Percentiles rank a stretch among this genome's conserved stretches.
phyloP scores from a whole-genome alignment of 2,329 filamentous ascomycete species.

The Aspergillus persii region DNA sequence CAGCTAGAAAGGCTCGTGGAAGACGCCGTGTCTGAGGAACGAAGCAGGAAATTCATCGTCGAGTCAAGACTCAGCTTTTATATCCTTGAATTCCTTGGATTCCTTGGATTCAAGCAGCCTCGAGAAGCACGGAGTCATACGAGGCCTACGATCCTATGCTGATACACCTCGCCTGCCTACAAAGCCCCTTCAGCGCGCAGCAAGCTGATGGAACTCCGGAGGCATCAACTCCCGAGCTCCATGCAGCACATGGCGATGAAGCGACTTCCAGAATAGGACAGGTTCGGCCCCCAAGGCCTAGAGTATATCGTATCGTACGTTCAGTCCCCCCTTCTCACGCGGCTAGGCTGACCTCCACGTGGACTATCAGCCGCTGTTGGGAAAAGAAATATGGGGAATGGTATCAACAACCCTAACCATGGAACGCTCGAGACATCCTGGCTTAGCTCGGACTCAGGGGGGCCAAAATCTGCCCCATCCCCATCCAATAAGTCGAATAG shows the following conservation, averaged over 20 bases:
- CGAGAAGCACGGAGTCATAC: not conserved
- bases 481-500: no score
- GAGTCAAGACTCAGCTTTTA: not conserved
- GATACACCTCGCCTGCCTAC: not conserved
- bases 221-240: not conserved
- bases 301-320: not conserved
- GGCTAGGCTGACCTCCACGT: not conserved
- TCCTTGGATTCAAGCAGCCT: not conserved
- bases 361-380: not conserved
- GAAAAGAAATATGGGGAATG: not conserved
- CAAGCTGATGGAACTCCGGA: not conserved
- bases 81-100: not conserved
- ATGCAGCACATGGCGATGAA: not conserved
- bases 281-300: not conserved
- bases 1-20: not conserved
- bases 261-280: not conserved
- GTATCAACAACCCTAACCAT: no score
- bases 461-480: no score
- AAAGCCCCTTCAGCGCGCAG: not conserved
- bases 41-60: not conserved
- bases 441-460: no score
- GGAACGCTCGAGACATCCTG: no score
- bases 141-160: not conserved
- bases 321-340: not conserved
- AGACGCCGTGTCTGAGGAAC: not conserved